Evolutionary conservation across 495 filamentous ascomycete genomes (phyloP).

Genomic region (Penicillium robsamsonii): DNA sequence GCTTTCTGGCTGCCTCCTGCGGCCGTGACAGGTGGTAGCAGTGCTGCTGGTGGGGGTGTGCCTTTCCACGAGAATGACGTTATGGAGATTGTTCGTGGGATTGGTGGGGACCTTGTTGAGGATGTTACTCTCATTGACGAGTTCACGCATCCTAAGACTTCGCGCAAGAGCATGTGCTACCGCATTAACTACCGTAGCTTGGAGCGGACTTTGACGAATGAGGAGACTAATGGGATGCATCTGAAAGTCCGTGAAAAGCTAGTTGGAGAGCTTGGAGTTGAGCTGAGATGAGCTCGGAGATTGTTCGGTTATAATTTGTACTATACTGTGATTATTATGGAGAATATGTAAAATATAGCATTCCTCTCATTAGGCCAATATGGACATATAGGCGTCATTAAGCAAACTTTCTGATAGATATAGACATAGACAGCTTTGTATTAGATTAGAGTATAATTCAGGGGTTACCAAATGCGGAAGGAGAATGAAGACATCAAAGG

Average conservation of each 20-base stretch:
- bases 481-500: conserved; percentile 12
- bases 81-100: conserved; percentile 85
- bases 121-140: conserved; percentile 80
- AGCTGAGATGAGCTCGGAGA: conserved; percentile 60
- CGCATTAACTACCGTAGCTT: conserved; percentile 87
- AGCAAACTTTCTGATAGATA: not conserved
- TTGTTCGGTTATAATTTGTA: conserved; percentile 16
- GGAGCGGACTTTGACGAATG: conserved; percentile 81
- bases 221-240: conserved; percentile 75
- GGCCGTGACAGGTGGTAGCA: conserved; percentile 35
- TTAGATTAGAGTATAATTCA: not conserved
- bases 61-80: conserved; percentile 91
- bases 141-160: conserved; percentile 86
- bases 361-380: conserved; percentile 1
- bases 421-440: not conserved
- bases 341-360: conserved; percentile 22
- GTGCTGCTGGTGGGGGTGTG: conserved; percentile 52
- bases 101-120: conserved; percentile 80
- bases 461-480: not conserved
- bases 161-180: conserved; percentile 82
- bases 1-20: conserved; percentile 81
- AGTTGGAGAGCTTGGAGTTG: conserved; percentile 69
- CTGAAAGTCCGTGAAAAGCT: conserved; percentile 58
- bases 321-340: conserved; percentile 10
- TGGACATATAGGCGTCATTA: not conserved